A percentile compares a stretch with the other conserved stretches of the same genome.
Evolutionary conservation across 768 basidiomycete species (phyloP).

Genomic region (Arthromyces matolae): DNA sequence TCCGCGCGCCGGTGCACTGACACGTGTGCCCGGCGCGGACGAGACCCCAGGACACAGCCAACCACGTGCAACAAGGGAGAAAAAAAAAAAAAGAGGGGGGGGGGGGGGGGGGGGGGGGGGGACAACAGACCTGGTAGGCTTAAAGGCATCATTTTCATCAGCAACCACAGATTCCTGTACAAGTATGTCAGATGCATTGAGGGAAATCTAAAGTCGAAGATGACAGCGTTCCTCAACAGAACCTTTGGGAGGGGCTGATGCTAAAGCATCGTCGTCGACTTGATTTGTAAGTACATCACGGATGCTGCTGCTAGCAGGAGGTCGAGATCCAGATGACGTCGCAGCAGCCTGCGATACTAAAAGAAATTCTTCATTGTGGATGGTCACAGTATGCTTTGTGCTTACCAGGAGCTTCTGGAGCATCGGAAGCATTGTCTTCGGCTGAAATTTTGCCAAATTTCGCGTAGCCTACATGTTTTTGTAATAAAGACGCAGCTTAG

Average conservation of each 20-base stretch:
- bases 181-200: neutral
- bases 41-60: no score
- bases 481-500: neutral
- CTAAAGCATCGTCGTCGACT: constrained; percentile 53
- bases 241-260: constrained; percentile 47
- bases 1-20: no score
- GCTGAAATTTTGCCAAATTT: constrained; percentile 58
- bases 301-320: constrained; percentile 49
- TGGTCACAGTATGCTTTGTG: neutral
- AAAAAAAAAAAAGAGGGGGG: constrained; percentile 3
- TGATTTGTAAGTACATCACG: constrained; percentile 47
- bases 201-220: neutral
- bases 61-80: neutral
- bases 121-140: constrained; percentile 47
- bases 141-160: constrained; percentile 29
- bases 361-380: neutral
- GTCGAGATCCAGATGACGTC: constrained; percentile 53
- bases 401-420: constrained; percentile 6
- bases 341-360: constrained; percentile 28
- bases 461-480: constrained; percentile 52
- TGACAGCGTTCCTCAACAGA: constrained; percentile 6
- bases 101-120: no score
- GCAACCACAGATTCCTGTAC: constrained; percentile 6
- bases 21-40: no score
- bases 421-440: constrained; percentile 7